These are phyloP conservation scores for Fusarium duplospermum DNA, from an alignment of 2,329 filamentous ascomycete species.

Conservation along the genomic window DNA sequence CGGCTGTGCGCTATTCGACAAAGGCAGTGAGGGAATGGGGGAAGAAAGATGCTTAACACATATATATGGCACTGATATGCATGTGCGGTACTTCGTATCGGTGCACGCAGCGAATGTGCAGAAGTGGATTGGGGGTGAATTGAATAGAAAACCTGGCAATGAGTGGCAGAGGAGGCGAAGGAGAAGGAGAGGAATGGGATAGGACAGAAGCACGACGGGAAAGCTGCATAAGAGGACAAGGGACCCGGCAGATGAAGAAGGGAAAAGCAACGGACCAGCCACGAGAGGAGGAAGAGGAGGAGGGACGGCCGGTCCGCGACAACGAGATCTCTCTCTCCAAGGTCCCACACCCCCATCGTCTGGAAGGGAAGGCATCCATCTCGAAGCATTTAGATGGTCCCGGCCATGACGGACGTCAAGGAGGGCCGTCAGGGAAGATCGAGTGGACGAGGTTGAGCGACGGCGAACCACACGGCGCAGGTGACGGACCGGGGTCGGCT, in stretches of 20 bases:
- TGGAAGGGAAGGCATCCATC: slow-evolving; percentile 21
- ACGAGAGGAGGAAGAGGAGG: slow-evolving; percentile 15
- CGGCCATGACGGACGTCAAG: neutral
- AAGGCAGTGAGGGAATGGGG: slow-evolving; percentile 2
- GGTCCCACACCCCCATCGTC: slow-evolving; percentile 18
- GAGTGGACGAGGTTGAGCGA: slow-evolving; percentile 43
- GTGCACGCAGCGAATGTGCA: slow-evolving; percentile 20
- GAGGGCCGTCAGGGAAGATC: slow-evolving; percentile 17
- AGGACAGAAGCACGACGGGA: slow-evolving; percentile 40
- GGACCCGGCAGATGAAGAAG: slow-evolving; percentile 40
- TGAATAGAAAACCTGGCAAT: neutral
- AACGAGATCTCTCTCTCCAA: neutral
- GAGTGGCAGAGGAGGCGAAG: neutral
- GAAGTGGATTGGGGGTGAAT: slow-evolving; percentile 6
- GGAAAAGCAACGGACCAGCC: slow-evolving; percentile 22
- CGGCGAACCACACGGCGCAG: slow-evolving; percentile 41
- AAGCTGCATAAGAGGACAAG: slow-evolving; percentile 37
- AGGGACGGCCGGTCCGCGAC: slow-evolving; percentile 27
- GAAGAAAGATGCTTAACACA: slow-evolving; percentile 13
- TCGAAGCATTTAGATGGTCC: neutral
- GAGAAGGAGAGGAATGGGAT: slow-evolving; percentile 24
- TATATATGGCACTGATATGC: slow-evolving; percentile 26
- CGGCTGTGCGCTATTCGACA: slow-evolving; percentile 20
- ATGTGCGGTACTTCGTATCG: slow-evolving; percentile 36
- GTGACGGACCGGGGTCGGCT: slow-evolving; percentile 50